These are phyloP conservation scores for Diaporthe batatas DNA, from an alignment of 2,329 filamentous ascomycete species.

Conservation along the genomic window DNA sequence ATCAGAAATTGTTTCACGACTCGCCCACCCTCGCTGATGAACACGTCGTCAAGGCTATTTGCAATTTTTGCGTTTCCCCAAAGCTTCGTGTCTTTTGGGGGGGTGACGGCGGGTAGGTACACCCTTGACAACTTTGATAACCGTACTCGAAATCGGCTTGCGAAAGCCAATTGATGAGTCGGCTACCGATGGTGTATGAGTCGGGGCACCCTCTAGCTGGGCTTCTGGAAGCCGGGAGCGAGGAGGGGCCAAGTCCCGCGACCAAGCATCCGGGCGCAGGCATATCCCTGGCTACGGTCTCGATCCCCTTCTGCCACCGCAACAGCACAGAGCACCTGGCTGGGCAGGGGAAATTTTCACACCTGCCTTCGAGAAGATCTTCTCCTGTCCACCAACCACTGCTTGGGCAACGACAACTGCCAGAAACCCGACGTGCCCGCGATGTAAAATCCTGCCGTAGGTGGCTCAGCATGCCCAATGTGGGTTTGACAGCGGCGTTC, in stretches of 20 bases:
- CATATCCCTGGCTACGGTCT: slow-evolving; percentile 32
- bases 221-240: slow-evolving; percentile 26
- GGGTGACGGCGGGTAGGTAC: not conserved
- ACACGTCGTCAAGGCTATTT: slow-evolving; percentile 28
- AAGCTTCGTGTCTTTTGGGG: not conserved
- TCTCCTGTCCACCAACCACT: not conserved
- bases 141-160: slow-evolving; percentile 8
- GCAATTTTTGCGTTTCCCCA: slow-evolving; percentile 5
- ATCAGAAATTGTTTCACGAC: slow-evolving; percentile 14
- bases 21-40: slow-evolving; percentile 4
- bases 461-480: slow-evolving; percentile 16
- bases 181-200: not conserved
- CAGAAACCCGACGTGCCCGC: not conserved
- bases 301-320: not conserved
- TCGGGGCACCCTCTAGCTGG: not conserved
- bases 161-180: slow-evolving; percentile 20
- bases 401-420: slow-evolving; percentile 1
- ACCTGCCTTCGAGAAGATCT: not conserved
- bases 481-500: slow-evolving; percentile 32
- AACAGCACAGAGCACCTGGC: not conserved
- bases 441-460: not conserved
- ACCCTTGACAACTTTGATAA: not conserved
- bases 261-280: slow-evolving; percentile 28
- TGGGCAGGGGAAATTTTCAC: not conserved
- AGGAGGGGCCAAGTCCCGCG: slow-evolving; percentile 14